Evolutionary conservation across 2,329 filamentous ascomycete genomes (phyloP).

Genomic region (Colletotrichum simmondsii): DNA sequence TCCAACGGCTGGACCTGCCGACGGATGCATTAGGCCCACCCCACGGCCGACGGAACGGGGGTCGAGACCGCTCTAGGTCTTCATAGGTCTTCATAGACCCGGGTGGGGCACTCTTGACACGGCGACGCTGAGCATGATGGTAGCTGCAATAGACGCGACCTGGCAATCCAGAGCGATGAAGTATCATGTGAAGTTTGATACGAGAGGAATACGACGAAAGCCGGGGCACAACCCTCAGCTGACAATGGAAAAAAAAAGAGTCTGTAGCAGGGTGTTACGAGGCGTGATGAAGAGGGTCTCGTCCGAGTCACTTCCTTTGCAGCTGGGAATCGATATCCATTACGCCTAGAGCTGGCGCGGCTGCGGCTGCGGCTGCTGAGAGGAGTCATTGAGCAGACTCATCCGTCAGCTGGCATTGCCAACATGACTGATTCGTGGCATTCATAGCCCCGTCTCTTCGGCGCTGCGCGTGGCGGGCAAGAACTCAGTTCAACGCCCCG

Average conservation of each 20-base stretch:
- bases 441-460: background rate
- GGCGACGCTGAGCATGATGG: background rate
- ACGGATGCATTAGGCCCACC: background rate
- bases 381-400: background rate
- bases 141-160: background rate
- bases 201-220: background rate
- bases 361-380: background rate
- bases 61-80: slow-evolving; percentile 12
- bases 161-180: background rate
- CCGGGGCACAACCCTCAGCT: background rate
- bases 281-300: background rate
- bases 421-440: background rate
- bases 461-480: background rate
- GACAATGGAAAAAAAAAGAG: background rate
- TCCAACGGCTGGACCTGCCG: slow-evolving; percentile 6
- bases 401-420: background rate
- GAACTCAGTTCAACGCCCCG: background rate
- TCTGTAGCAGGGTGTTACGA: background rate
- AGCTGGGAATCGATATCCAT: background rate
- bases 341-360: background rate
- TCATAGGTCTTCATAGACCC: background rate
- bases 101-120: background rate
- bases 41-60: background rate
- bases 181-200: background rate
- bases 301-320: background rate